Conservation (phyloP, 108 stramenopile genomes). For the Nitzschia sp. region DNA sequence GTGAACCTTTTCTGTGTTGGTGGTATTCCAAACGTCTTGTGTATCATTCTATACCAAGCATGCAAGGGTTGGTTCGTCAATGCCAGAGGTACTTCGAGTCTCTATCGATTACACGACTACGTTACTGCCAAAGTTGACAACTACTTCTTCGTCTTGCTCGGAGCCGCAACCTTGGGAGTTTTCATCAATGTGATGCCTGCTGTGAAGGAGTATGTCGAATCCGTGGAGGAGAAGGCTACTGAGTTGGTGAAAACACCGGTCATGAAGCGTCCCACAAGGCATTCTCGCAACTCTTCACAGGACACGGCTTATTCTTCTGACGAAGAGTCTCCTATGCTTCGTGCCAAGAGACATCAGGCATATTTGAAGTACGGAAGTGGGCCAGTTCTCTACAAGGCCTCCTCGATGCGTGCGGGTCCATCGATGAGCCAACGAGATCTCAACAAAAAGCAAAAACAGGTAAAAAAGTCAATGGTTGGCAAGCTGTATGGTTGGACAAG, state of each 20-base stretch:
- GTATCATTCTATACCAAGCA: slow-evolving; percentile 67
- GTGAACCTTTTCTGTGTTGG: slow-evolving; percentile 81
- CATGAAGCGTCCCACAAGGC: slow-evolving; percentile 22
- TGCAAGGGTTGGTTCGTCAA: slow-evolving; percentile 66
- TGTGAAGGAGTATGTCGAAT: slow-evolving; percentile 52
- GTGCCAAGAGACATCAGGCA: slow-evolving; percentile 49
- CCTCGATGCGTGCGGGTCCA: slow-evolving; percentile 68
- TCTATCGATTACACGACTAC: slow-evolving; percentile 65
- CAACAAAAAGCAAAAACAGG: slow-evolving; percentile 25
- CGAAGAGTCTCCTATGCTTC: slow-evolving; percentile 51
- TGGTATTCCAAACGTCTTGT: slow-evolving; percentile 74
- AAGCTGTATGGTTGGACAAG: slow-evolving; percentile 28
- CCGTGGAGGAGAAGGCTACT: slow-evolving; percentile 62
- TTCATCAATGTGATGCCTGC: slow-evolving; percentile 68
- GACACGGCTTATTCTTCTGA: slow-evolving; percentile 32
- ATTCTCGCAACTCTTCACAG: slow-evolving; percentile 26
- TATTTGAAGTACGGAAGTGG: slow-evolving; percentile 71
- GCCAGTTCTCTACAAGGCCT: slow-evolving; percentile 54
- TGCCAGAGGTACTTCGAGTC: slow-evolving; percentile 43
- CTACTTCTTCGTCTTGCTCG: slow-evolving; percentile 74
- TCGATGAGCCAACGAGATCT: slow-evolving; percentile 17
- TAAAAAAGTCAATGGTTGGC: slow-evolving; percentile 28
- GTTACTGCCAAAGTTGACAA: slow-evolving; percentile 61
- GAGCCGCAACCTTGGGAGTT: slow-evolving; percentile 60
- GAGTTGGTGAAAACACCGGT: slow-evolving; percentile 63